A percentile compares a stretch with the other conserved stretches of the same genome.
phyloP scores from a whole-genome alignment of 2,329 filamentous ascomycete species.

The Fusarium sp. region DNA sequence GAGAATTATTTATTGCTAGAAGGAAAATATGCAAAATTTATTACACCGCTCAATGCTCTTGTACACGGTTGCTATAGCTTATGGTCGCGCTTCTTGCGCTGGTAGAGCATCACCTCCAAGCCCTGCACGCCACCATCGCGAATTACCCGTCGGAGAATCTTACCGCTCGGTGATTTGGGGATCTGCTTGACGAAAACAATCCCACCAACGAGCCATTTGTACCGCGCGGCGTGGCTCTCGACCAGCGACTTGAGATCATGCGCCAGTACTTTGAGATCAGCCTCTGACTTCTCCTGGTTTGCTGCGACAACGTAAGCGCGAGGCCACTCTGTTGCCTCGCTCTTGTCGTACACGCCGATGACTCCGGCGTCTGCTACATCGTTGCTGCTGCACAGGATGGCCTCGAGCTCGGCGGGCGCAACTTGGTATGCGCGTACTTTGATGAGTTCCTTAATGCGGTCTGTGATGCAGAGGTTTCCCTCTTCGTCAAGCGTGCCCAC shows the following conservation, averaged over 20 bases:
- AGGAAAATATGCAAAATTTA: not conserved
- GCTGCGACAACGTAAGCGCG: constrained; percentile 71
- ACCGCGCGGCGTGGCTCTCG: constrained; percentile 69
- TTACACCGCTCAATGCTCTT: constrained; percentile 7
- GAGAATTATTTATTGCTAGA: not conserved
- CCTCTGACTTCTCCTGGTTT: constrained; percentile 47
- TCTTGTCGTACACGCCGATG: constrained; percentile 67
- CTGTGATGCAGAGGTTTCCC: constrained; percentile 74
- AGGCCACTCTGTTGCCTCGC: constrained; percentile 72
- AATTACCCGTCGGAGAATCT: constrained; percentile 61
- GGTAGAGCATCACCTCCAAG: constrained; percentile 48
- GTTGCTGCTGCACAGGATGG: constrained; percentile 53
- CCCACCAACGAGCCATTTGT: constrained; percentile 78
- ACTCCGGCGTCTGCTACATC: constrained; percentile 74
- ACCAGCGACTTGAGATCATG: constrained; percentile 70
- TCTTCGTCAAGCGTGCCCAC: constrained; percentile 70
- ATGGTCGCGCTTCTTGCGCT: constrained; percentile 45
- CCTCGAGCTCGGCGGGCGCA: constrained; percentile 65
- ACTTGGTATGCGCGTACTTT: constrained; percentile 73
- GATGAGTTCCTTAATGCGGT: constrained; percentile 77
- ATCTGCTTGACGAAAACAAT: constrained; percentile 76
- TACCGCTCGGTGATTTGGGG: constrained; percentile 75
- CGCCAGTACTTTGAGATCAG: constrained; percentile 60
- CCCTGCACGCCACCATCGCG: constrained; percentile 56
- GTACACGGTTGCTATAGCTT: constrained; percentile 31